Base-by-base conservation (phyloP, 2,329 filamentous ascomycete genomes). In the Grosmannia penicillata region DNA sequence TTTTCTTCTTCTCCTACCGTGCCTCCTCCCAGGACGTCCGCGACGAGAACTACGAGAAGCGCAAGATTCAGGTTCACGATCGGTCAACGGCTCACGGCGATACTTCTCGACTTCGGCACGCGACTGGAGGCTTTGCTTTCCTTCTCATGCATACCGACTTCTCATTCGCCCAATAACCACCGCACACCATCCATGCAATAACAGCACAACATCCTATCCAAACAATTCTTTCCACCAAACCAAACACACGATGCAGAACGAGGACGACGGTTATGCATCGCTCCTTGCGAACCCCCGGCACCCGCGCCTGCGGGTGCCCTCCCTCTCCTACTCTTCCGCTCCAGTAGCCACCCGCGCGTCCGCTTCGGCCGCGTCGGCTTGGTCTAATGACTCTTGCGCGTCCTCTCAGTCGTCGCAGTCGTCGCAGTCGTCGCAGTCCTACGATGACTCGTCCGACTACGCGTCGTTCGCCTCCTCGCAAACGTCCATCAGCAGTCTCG, bases 311-410 rank as follows among this genome's bases (percentile, higher is more conserved):
- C 61, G 55, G 55, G 66, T 70, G 63, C 61, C 61, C 32, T 31
- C 40, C 19, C 27, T 37, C 43, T 71, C 76, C 47, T 87, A 84
- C 59, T 73, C 72, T 55, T 72, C 75, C 43, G 78, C 79, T 30
- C 62, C 42, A 13, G 30, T 85, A 65, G 74, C 78, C 53, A 79
- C 79, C 40, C 82, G 81, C 49, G 75, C 80, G 42, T 85, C 82
- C 23, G 80, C 80, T 40, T 86, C 82, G 17, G 72, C 78, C 41
- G 73, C 76, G 40, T 91, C 83, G 25, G 68, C 85, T 50, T 91
- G 84, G 68, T 91, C 84, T 47, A 68, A 80, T 52, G 71, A 66
- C 36, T 53, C 71, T 6, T 23, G 71, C 6, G 17, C 18, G 4
- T 43, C 41, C 23, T 40, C 35, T 14, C 37, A 41, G 7, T 42